Evolutionary conservation across 176 grass and related monocot genomes (phyloP), one percentile per base, ranked within the genome.

Genomic region (Ensete glaucum): DNA sequence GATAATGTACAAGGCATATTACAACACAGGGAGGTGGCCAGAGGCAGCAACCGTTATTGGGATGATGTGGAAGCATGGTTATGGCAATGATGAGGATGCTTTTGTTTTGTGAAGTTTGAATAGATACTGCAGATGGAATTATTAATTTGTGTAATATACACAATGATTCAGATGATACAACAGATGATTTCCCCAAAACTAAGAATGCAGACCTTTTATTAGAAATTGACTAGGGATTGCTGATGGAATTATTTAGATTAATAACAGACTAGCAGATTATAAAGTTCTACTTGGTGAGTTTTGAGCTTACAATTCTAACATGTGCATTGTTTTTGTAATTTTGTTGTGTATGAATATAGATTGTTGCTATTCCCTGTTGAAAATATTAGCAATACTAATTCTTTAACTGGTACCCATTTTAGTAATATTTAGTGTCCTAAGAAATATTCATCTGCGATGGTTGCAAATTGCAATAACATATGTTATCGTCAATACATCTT

Each of bases 1-100:
- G 73, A 99, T 99, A 54, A 86, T 94, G 85, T 73, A 88, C 79
- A 99, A 89, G 67, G 95, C 91, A 75, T 99, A 94, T 76, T 25
- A 12, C 62, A 72, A 55, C 64, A 80, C 80, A 26, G 95, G 88
- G 27, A 74, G 85, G 63, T 75, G 21, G 71, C 20, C 21, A 50
- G 95, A 91, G 43, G 91, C 91, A 11, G 79, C 84, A 57, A 84
- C 82, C 9, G 71, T 99, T 69, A 57, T 91, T 73, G 88, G 78
- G 49, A 84, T 94, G 86, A 91, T 99, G 82, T 91, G 88, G 84
- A 95, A 99, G 76, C 71, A 84, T 22, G 95, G 95, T 14, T 81
- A 87, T 71, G 86, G 62, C 50, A 29, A 55, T 72, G 78, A 54
- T 78, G 11, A 3, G 1, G 23, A 14, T 13, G 17, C 34, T 66